A percentile compares a stretch with the other conserved stretches of the same genome.
phyloP scores from a whole-genome alignment of 2,329 filamentous ascomycete genomes.

The Stemphylium vesicarium region DNA sequence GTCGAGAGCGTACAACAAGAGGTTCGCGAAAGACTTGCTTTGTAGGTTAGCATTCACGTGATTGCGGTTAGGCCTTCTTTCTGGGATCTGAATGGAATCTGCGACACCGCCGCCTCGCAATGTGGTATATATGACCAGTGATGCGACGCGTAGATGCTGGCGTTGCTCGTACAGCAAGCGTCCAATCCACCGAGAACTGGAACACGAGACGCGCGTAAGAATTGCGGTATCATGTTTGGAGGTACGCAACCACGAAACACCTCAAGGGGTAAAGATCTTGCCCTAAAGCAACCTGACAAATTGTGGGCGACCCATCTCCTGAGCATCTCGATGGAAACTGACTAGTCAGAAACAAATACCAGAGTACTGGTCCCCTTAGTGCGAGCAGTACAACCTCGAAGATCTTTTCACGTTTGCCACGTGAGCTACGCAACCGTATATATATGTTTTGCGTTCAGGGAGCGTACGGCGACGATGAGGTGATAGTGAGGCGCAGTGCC shows the following conservation, averaged over 20 bases:
- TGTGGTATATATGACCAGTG: slow-evolving; percentile 5
- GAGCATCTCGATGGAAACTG: background rate
- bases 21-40: slow-evolving; percentile 19
- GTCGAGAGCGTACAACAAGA: slow-evolving; percentile 7
- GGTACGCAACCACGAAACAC: background rate
- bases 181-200: background rate
- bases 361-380: background rate
- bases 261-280: background rate
- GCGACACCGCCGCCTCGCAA: slow-evolving; percentile 1
- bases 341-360: slow-evolving; percentile 2
- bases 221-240: background rate
- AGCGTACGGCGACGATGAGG: slow-evolving; percentile 23
- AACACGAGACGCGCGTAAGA: background rate
- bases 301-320: slow-evolving; percentile 1
- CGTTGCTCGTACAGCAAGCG: background rate
- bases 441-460: slow-evolving; percentile 27
- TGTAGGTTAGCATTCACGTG: slow-evolving; percentile 24
- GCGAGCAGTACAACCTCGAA: background rate
- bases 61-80: background rate
- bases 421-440: slow-evolving; percentile 29
- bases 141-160: background rate
- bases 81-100: background rate
- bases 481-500: slow-evolving; percentile 23
- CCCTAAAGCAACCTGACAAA: background rate
- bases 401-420: slow-evolving; percentile 21